Conservation (phyloP, 2,329 filamentous ascomycete genomes). For the Furcasterigmium furcatum region DNA sequence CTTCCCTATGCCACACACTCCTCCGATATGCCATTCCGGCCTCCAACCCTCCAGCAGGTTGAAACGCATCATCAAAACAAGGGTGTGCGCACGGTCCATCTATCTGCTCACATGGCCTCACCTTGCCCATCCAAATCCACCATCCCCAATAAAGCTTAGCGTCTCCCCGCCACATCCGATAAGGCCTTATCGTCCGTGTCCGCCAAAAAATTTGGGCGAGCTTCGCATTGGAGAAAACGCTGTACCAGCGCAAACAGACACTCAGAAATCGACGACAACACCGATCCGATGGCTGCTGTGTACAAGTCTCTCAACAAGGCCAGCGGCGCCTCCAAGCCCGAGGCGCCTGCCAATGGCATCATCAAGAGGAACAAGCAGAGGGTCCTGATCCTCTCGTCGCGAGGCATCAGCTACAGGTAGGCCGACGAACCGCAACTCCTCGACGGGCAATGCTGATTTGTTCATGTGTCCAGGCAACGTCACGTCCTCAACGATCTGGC, state of each 20-base stretch:
- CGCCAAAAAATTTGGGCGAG: background rate
- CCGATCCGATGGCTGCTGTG: conserved; percentile 61
- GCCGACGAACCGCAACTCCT: no score
- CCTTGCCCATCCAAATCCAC: no score
- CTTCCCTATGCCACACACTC: no score
- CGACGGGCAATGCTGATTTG: conserved; percentile 8
- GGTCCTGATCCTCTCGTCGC: conserved; percentile 85
- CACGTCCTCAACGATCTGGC: conserved; percentile 90
- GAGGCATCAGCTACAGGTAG: conserved; percentile 86
- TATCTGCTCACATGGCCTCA: no score
- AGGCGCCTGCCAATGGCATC: conserved; percentile 43
- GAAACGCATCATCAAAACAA: background rate
- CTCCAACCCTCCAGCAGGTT: background rate
- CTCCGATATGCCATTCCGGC: no score
- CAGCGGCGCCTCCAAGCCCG: conserved; percentile 40
- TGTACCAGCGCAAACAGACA: no score
- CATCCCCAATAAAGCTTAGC: no score
- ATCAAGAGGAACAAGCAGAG: conserved; percentile 65
- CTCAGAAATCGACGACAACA: background rate
- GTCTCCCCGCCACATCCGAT: background rate
- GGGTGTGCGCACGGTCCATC: background rate
- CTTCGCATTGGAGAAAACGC: background rate
- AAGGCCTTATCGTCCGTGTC: conserved; percentile 4
- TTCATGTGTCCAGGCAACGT: conserved; percentile 63
- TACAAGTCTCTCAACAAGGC: conserved; percentile 62